Percentiles rank a stretch among this genome's conserved stretches.
Conservation (phyloP, 192 early-diverging fungal genomes). For the Coemansia nantahalensis region DNA sequence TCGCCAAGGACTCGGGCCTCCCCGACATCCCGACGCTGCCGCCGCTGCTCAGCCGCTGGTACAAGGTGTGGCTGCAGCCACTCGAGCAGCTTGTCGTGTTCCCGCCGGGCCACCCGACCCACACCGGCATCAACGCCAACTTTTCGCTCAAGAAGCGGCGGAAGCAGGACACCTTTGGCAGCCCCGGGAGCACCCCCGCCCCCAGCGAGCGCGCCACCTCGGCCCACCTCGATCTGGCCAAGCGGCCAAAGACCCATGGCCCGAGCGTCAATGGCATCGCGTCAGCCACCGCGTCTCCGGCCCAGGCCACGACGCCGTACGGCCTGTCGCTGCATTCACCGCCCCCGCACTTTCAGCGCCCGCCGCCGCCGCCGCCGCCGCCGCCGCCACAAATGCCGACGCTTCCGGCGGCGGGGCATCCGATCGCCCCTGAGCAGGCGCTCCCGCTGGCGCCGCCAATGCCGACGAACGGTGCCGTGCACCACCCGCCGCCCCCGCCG, state of each 20-base stretch:
- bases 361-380: conserved; percentile 14
- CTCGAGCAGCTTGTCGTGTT: conserved; percentile 49
- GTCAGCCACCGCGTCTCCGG: conserved; percentile 28
- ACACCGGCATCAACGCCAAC: conserved; percentile 46
- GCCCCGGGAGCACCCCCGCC: conserved; percentile 43
- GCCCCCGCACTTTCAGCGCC: conserved; percentile 4
- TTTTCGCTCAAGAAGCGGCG: conserved; percentile 51
- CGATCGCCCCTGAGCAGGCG: too few species aligned
- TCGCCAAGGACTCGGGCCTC: conserved; percentile 45
- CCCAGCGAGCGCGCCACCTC: conserved; percentile 33
- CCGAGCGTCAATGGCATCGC: conserved; percentile 22
- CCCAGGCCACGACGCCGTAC: conserved; percentile 25
- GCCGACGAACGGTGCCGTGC: neutral
- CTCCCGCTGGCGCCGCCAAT: too few species aligned
- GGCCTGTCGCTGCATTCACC: conserved; percentile 12
- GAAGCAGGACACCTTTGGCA: conserved; percentile 32
- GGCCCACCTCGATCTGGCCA: conserved; percentile 22
- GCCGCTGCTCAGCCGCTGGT: conserved; percentile 52
- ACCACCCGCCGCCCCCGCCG: conserved; percentile 3
- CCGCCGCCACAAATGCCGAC: too few species aligned
- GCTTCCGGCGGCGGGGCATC: too few species aligned
- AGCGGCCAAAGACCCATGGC: conserved; percentile 36
- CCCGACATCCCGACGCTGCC: conserved; percentile 45
- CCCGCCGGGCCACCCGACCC: conserved; percentile 47
- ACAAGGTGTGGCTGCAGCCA: conserved; percentile 51